A percentile compares a stretch with the other conserved stretches of the same genome.
Evolutionary conservation across 192 early-diverging fungal species (phyloP).

Genomic region (Coemansia asiatica): DNA sequence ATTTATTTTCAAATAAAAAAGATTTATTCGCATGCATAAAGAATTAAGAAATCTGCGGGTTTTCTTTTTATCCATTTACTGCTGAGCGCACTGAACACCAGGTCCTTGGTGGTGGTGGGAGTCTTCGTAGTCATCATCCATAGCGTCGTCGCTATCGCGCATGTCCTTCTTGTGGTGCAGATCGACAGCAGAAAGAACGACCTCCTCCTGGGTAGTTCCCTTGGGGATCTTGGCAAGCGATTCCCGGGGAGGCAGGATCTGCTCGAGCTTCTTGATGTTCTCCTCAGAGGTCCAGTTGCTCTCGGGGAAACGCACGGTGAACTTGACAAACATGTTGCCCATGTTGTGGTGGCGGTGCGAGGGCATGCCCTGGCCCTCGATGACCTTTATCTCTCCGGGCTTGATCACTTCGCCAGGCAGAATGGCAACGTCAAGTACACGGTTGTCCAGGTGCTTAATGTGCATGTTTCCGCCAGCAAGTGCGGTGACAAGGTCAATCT

Average conservation of each 20-base stretch:
- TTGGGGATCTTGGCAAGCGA: constrained; percentile 55
- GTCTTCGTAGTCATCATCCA: constrained; percentile 66
- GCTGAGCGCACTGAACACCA: constrained; percentile 94
- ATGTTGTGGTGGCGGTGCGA: constrained; percentile 82
- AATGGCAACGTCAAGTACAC: constrained; percentile 83
- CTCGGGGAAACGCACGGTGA: constrained; percentile 90
- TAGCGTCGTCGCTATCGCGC: constrained; percentile 51
- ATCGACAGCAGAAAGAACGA: constrained; percentile 75
- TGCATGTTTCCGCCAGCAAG: constrained; percentile 92
- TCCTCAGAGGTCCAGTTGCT: constrained; percentile 75
- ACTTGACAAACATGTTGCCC: constrained; percentile 92
- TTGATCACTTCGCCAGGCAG: constrained; percentile 94
- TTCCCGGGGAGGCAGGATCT: constrained; percentile 76
- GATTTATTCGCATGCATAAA: background rate
- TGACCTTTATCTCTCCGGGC: constrained; percentile 86
- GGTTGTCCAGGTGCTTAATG: constrained; percentile 92
- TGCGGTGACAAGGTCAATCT: constrained; percentile 93
- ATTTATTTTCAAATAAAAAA: constrained; percentile 1
- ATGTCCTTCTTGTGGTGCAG: constrained; percentile 65
- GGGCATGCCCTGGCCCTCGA: constrained; percentile 95
- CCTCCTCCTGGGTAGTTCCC: constrained; percentile 76
- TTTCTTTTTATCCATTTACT: constrained; percentile 62
- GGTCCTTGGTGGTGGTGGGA: constrained; percentile 65
- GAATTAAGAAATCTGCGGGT: background rate
- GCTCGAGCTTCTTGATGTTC: constrained; percentile 73